Base-by-base conservation (phyloP, 768 basidiomycete genomes). In the Hebeloma cylindrosporum region DNA sequence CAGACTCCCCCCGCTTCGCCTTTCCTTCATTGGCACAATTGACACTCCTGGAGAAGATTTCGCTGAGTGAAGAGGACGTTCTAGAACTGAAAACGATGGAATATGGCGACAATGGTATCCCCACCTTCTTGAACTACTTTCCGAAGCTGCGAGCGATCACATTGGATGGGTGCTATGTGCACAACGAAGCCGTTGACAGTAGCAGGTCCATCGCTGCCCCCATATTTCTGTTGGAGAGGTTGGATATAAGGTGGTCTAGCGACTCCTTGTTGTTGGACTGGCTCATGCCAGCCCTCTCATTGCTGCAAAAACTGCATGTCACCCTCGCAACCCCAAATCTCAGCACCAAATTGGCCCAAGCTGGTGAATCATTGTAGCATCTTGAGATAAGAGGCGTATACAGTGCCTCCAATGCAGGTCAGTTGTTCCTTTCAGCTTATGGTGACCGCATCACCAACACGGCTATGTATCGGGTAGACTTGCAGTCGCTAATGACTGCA, bases 71-170 rank as follows among this genome's bases (percentile, higher is more conserved):
- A n/a, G n/a, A n/a, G n/a, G n/a, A n/a, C n/a, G n/a, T n/a, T n/a
- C n/a, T n/a, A n/a, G n/a, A n/a, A n/a, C n/a, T n/a, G n/a, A n/a
- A n/a, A n/a, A n/a, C n/a, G n/a, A n/a, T n/a, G n/a, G n/a, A n/a
- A n/a, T 3, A 17, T 10, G 34, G 47, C 26, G 52, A 54, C 33
- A 26, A 27, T 18, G 41, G 34, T 30, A 40, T 54, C 9, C 44
- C 44, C 35, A 44, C 36, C 2, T 47, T 54, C 30, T 32, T 54
- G 25, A 50, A 50, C 41, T 36, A 40, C 23, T 54, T 54, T 23
- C 44, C 48, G 13, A 43, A 47, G 23, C 45, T 54, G 6, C 48
- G 36, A 25, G 42, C 37, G 6, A 50, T 54, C 27, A 43, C 34
- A 7, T 47, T 54, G 20, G 33, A 43, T 4, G 4, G 18, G 3